Percentiles rank a stretch among this genome's conserved stretches.
These are phyloP conservation scores for Arachis stenosperma DNA, from an alignment of 306 rosid genomes.

Conservation along the genomic window DNA sequence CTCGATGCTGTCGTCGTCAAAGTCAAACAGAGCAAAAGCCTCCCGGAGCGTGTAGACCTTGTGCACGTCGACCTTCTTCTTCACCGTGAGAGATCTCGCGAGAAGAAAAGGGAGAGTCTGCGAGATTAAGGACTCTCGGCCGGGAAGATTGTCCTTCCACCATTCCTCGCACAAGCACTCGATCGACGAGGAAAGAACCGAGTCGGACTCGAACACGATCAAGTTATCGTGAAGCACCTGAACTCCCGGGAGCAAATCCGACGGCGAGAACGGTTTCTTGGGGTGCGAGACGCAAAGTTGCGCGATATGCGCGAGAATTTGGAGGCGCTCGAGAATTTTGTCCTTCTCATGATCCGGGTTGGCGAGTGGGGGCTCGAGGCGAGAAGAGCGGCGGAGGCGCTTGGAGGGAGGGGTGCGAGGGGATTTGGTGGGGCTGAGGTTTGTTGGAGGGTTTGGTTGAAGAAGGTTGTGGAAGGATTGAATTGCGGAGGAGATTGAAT, in stretches of 20 bases:
- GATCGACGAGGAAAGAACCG: conserved; percentile 57
- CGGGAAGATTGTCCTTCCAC: conserved; percentile 81
- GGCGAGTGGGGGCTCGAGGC: conserved; percentile 38
- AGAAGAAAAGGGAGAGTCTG: conserved; percentile 77
- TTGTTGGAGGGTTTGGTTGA: background rate
- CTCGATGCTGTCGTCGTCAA: conserved; percentile 78
- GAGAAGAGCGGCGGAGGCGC: conserved; percentile 67
- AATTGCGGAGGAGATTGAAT: conserved; percentile 54
- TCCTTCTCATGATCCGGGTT: conserved; percentile 30
- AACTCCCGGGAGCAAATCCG: conserved; percentile 64
- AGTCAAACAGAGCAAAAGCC: conserved; percentile 76
- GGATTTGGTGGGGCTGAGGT: conserved; percentile 33
- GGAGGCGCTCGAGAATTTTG: conserved; percentile 49
- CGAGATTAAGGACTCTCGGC: conserved; percentile 69
- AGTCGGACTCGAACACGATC: conserved; percentile 63
- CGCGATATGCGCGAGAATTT: conserved; percentile 49
- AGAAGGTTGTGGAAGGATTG: conserved; percentile 51
- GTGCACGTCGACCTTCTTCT: conserved; percentile 83
- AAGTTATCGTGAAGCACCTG: conserved; percentile 65
- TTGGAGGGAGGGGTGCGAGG: conserved; percentile 71
- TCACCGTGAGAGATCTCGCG: conserved; percentile 64
- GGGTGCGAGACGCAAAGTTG: conserved; percentile 75
- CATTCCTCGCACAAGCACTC: conserved; percentile 73
- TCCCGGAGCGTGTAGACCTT: conserved; percentile 74
- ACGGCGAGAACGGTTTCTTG: conserved; percentile 45